phyloP scores from a whole-genome alignment of 176 grass and related monocot species.

The Carex scoparia region DNA sequence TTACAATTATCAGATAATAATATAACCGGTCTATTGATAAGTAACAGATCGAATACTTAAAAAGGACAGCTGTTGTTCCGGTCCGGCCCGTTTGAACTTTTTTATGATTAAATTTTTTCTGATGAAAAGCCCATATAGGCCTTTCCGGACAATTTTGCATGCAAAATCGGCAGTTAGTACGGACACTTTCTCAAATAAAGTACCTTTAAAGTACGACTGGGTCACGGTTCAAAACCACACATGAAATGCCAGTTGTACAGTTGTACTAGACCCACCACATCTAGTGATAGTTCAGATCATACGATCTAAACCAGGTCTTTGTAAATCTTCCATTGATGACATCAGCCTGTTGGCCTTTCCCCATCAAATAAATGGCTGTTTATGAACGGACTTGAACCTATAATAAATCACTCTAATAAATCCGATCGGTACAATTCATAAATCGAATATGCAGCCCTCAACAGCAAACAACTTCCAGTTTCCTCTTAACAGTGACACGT shows the following conservation, averaged over 20 bases:
- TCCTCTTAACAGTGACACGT: background rate
- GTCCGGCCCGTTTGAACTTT: no score
- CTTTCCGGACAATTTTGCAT: background rate
- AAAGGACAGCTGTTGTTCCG: no score
- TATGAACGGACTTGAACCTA: slow-evolving; percentile 24
- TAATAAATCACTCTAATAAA: slow-evolving; percentile 18
- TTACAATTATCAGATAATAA: no score
- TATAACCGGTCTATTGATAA: no score
- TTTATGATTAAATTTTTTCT: no score
- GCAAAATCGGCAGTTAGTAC: background rate
- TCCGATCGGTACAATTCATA: background rate
- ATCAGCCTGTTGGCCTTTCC: background rate
- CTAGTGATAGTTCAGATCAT: background rate
- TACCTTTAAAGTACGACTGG: background rate
- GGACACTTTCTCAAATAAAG: background rate
- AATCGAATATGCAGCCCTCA: background rate
- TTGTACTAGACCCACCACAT: background rate
- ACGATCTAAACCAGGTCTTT: background rate
- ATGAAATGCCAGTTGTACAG: background rate
- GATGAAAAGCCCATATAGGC: no score
- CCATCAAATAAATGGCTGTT: background rate
- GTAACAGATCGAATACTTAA: no score
- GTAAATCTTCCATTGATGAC: background rate
- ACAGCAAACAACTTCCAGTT: background rate
- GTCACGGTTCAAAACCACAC: background rate